phyloP scores from a whole-genome alignment of 306 rosid genomes.

The Mimosa pudica region DNA sequence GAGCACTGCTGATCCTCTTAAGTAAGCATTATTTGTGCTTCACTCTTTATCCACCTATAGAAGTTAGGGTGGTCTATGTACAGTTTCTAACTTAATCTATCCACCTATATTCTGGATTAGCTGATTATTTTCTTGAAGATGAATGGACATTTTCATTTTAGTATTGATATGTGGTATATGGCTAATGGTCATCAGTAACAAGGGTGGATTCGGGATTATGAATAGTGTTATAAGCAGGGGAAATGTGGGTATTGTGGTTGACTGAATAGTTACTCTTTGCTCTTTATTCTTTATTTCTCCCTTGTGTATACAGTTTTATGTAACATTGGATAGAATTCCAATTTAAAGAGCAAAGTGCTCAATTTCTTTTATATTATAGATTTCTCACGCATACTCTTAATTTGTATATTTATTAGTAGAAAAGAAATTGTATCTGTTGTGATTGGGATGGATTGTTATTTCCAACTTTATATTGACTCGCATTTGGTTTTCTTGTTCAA shows the following conservation, averaged over 20 bases:
- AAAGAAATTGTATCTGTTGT: not conserved
- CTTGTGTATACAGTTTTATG: no score
- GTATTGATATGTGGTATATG: not conserved
- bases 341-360: not conserved
- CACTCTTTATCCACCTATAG: not conserved
- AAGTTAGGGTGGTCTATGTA: slow-evolving; percentile 11
- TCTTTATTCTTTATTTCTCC: no score
- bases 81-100: slow-evolving; percentile 22
- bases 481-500: slow-evolving; percentile 7
- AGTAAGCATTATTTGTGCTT: slow-evolving; percentile 59
- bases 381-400: not conserved
- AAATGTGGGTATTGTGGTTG: no score
- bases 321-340: not conserved
- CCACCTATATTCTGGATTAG: slow-evolving; percentile 1
- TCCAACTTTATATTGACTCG: not conserved
- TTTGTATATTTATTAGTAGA: not conserved
- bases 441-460: not conserved
- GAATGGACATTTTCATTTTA: slow-evolving; percentile 6
- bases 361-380: not conserved
- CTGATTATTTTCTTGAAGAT: not conserved
- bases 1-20: slow-evolving; percentile 90
- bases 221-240: no score
- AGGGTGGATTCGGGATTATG: no score
- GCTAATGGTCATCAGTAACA: no score
- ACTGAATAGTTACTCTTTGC: no score